Conservation (phyloP, 129 eudicot species). For the Tanacetum coccineum region DNA sequence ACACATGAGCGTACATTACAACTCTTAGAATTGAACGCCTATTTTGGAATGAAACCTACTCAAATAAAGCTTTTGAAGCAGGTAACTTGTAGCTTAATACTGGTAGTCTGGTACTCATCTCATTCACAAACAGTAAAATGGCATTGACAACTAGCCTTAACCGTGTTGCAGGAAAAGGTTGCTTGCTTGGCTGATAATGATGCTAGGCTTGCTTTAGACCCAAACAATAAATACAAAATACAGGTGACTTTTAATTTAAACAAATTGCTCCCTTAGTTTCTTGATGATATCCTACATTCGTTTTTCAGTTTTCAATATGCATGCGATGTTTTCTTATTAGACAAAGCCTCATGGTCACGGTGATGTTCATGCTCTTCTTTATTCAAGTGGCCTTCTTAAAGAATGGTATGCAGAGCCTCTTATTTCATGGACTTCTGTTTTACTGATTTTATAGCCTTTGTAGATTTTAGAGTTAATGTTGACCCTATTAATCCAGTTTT, state of each 20-base stretch:
- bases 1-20: constrained; percentile 75
- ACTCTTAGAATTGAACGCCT: constrained; percentile 67
- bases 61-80: constrained; percentile 87
- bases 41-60: constrained; percentile 88
- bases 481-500: too few species aligned
- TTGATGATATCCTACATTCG: constrained; percentile 4
- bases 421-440: background rate
- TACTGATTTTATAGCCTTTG: background rate
- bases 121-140: background rate
- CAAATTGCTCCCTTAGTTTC: background rate
- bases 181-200: constrained; percentile 98
- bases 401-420: constrained; percentile 49
- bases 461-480: background rate
- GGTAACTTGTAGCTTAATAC: constrained; percentile 29
- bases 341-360: constrained; percentile 99
- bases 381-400: constrained; percentile 81
- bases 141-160: background rate
- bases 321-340: constrained; percentile 32
- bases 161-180: constrained; percentile 75
- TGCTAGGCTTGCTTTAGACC: constrained; percentile 86
- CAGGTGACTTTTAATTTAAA: constrained; percentile 50
- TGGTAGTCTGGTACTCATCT: background rate
- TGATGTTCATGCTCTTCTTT: constrained; percentile 94
- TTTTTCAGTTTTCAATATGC: background rate
- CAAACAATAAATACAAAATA: constrained; percentile 65